These are phyloP conservation scores for Tetrapisispora nanseiensis DNA, from an alignment of 805 yeast species.

Conservation along the genomic window DNA sequence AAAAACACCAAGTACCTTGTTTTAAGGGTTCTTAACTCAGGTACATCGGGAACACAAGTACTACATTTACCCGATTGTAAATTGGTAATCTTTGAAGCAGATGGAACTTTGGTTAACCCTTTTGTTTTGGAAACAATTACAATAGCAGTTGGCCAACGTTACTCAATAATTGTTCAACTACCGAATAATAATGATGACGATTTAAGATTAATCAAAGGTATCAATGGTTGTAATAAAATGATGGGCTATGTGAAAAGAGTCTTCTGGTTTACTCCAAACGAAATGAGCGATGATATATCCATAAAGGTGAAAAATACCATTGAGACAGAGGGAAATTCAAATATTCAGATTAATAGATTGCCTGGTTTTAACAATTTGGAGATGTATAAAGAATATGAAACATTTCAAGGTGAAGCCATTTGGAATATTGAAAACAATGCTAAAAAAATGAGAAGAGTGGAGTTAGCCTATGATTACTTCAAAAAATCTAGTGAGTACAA, in stretches of 20 bases:
- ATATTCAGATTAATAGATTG: conserved; percentile 33
- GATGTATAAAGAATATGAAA: conserved; percentile 14
- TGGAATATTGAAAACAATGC: conserved; percentile 16
- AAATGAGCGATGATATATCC: no score
- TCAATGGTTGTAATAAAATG: conserved; percentile 44
- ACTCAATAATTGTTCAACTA: conserved; percentile 51
- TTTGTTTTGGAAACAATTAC: conserved; percentile 38
- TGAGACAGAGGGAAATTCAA: no score
- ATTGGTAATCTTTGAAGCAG: conserved; percentile 47
- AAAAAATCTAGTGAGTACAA: conserved; percentile 36
- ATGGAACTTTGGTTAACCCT: conserved; percentile 47
- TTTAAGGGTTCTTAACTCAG: conserved; percentile 43
- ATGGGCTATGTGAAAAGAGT: conserved; percentile 37
- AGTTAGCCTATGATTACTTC: conserved; percentile 40
- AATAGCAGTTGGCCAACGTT: conserved; percentile 69
- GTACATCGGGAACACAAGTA: conserved; percentile 49
- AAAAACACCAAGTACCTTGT: conserved; percentile 36
- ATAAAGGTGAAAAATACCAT: neutral
- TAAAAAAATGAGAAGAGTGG: conserved; percentile 8
- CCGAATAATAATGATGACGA: conserved; percentile 25
- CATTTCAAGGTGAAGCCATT: conserved; percentile 3
- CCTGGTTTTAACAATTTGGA: conserved; percentile 19
- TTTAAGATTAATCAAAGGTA: conserved; percentile 22
- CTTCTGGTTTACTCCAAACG: conserved; percentile 10
- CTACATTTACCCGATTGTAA: conserved; percentile 45